These are phyloP conservation scores for Chaetomium olivaceum DNA, from an alignment of 2,329 filamentous ascomycete species.

Conservation along the genomic window DNA sequence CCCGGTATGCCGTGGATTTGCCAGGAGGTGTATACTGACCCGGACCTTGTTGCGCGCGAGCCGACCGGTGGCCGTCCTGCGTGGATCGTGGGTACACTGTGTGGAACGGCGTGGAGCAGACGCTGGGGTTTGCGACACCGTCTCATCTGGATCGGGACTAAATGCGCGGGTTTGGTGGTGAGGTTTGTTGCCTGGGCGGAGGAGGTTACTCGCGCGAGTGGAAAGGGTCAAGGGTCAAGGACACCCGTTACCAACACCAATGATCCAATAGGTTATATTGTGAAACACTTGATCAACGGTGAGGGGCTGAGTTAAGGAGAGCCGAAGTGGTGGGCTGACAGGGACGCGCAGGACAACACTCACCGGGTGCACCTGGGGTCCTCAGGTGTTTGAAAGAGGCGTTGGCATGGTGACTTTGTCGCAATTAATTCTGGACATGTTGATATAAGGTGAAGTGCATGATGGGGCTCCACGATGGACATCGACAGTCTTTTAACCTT, in stretches of 20 bases:
- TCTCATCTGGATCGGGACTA: not conserved
- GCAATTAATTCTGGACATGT: not conserved
- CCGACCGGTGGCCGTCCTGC: slow-evolving; percentile 24
- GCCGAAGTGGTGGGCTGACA: slow-evolving; percentile 1
- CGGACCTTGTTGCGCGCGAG: slow-evolving; percentile 26
- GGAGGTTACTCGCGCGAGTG: not conserved
- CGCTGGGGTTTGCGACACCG: slow-evolving; percentile 21
- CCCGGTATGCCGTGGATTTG: slow-evolving; percentile 35
- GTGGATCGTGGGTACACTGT: slow-evolving; percentile 42
- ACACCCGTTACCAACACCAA: not conserved
- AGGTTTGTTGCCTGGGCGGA: not conserved
- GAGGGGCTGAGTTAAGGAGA: not conserved
- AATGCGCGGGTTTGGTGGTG: not conserved
- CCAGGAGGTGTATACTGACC: slow-evolving; percentile 38
- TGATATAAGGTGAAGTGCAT: not conserved
- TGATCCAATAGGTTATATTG: not conserved
- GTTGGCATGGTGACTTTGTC: not conserved
- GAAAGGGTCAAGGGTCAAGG: not conserved
- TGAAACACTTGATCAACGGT: not conserved
- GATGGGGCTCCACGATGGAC: too few species aligned
- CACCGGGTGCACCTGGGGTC: not conserved
- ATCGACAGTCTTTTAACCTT: not conserved
- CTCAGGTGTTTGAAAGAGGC: slow-evolving; percentile 4
- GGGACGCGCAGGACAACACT: not conserved
- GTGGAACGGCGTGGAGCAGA: slow-evolving; percentile 36